phyloP scores from a whole-genome alignment of 305 asterid genomes.

The Andrographis paniculata region DNA sequence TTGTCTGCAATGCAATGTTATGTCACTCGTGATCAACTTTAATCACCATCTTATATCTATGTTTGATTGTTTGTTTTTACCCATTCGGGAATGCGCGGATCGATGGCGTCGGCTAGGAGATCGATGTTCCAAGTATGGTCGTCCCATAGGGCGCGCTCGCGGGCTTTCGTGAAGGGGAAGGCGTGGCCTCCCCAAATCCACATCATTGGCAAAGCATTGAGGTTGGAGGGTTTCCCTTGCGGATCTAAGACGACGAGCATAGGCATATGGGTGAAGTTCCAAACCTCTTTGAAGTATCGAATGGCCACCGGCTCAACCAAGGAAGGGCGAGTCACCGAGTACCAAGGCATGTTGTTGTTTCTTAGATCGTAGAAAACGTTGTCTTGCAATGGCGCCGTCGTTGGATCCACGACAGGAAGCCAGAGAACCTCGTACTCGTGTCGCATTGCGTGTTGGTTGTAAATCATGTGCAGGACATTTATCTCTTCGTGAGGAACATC shows the following conservation, averaged over 20 bases:
- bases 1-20: slow-evolving; percentile 26
- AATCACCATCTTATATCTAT: too few species aligned
- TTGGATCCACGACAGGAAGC: slow-evolving; percentile 54
- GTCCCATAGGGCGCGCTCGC: slow-evolving; percentile 55
- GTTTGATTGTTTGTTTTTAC: slow-evolving; percentile 18
- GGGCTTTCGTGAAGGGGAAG: slow-evolving; percentile 60
- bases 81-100: slow-evolving; percentile 49
- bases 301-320: slow-evolving; percentile 56
- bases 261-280: slow-evolving; percentile 62
- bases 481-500: slow-evolving; percentile 69
- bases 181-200: slow-evolving; percentile 89
- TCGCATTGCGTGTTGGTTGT: slow-evolving; percentile 37
- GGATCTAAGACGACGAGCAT: slow-evolving; percentile 79
- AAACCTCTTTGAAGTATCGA: slow-evolving; percentile 48
- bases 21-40: not conserved
- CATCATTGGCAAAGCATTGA: slow-evolving; percentile 76
- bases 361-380: slow-evolving; percentile 35
- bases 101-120: slow-evolving; percentile 52
- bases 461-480: slow-evolving; percentile 61
- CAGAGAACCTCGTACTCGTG: slow-evolving; percentile 79
- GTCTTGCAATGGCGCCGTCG: slow-evolving; percentile 27
- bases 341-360: slow-evolving; percentile 70
- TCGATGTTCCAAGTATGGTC: slow-evolving; percentile 55
- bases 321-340: slow-evolving; percentile 59
- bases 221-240: slow-evolving; percentile 53